Percentiles rank a stretch among this genome's conserved stretches.
Evolutionary conservation across 202 grass and related monocot species (phyloP).

Genomic region (Saccharum hybrid): DNA sequence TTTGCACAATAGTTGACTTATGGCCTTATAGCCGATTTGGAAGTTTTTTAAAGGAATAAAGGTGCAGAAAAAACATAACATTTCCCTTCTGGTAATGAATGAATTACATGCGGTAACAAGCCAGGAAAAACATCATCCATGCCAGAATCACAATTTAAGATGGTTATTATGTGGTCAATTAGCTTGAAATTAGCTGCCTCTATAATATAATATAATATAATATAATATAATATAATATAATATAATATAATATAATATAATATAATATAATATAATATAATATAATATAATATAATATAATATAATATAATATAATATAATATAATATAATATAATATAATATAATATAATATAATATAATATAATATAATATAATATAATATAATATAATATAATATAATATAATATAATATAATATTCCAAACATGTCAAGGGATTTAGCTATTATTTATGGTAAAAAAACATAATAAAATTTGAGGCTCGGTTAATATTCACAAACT

Average conservation of each 20-base stretch:
- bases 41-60: not conserved
- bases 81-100: not conserved
- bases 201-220: not conserved
- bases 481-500: conserved; percentile 7
- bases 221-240: too few relatives aligned
- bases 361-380: too few relatives aligned
- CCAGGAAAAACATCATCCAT: not conserved
- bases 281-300: not conserved
- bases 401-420: too few relatives aligned
- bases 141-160: conserved; percentile 2
- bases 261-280: not conserved
- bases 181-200: not conserved
- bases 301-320: too few relatives aligned
- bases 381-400: too few relatives aligned
- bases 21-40: not conserved
- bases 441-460: not conserved
- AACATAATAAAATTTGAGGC: not conserved
- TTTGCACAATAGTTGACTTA: not conserved
- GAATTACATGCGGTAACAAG: not conserved
- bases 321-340: too few relatives aligned
- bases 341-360: too few relatives aligned
- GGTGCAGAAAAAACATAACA: not conserved
- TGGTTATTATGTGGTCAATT: not conserved
- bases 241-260: not conserved
- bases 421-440: not conserved